A percentile compares a stretch with the other conserved stretches of the same genome.
phyloP scores from a whole-genome alignment of 768 basidiomycete species.

The Tricholoma furcatifolium region DNA sequence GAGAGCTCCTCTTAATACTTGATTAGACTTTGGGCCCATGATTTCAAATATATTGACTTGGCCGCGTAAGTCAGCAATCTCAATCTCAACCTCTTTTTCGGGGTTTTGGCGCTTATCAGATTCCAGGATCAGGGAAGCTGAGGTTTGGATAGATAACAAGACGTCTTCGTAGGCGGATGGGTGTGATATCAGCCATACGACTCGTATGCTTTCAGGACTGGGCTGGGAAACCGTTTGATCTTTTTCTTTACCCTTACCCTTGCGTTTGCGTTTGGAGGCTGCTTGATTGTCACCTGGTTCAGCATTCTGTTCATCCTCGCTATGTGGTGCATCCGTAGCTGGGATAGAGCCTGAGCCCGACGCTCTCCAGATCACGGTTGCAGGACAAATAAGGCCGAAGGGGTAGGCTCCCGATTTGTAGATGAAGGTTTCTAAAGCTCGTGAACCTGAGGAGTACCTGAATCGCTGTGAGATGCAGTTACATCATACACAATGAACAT shows the following conservation, averaged over 20 bases:
- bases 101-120: conserved; percentile 21
- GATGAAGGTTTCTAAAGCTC: conserved; percentile 63
- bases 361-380: conserved; percentile 74
- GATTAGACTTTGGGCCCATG: conserved; percentile 81
- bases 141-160: conserved; percentile 46
- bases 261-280: conserved; percentile 16
- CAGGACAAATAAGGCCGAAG: conserved; percentile 65
- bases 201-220: conserved; percentile 29
- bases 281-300: conserved; percentile 4
- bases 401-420: conserved; percentile 70
- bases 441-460: conserved; percentile 67
- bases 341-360: conserved; percentile 3
- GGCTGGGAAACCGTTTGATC: conserved; percentile 20
- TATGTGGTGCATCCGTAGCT: conserved; percentile 3
- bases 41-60: conserved; percentile 84
- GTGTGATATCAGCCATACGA: conserved; percentile 78
- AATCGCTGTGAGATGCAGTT: not conserved
- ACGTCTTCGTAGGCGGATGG: conserved; percentile 67
- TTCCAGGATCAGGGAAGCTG: conserved; percentile 51
- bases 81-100: conserved; percentile 40
- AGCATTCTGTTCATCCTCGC: not conserved
- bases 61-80: conserved; percentile 70
- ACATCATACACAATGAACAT: conserved; percentile 2
- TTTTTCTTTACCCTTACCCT: conserved; percentile 29
- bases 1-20: conserved; percentile 67